These are phyloP conservation scores for Physaria fendleri DNA, from an alignment of 345 rosid species.

Conservation along the genomic window DNA sequence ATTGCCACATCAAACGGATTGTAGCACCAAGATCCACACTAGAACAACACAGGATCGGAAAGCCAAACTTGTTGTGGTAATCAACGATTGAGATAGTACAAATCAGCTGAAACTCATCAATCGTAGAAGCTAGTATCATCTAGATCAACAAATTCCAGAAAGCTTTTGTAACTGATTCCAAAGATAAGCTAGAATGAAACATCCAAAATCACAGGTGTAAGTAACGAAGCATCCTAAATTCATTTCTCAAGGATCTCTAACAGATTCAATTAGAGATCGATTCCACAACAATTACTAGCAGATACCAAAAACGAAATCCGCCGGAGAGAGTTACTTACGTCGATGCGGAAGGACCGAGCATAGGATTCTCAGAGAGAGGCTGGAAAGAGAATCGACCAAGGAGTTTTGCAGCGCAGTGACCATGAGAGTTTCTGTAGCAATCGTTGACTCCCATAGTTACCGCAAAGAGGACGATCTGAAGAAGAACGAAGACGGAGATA, in stretches of 20 bases:
- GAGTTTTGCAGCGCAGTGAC: slow-evolving; percentile 41
- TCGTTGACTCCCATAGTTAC: slow-evolving; percentile 63
- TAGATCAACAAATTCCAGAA: neutral
- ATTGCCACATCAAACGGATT: neutral
- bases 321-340: slow-evolving; percentile 38
- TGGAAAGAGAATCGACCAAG: slow-evolving; percentile 61
- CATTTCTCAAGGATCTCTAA: neutral
- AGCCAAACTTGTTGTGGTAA: neutral
- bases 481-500: slow-evolving; percentile 61
- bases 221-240: neutral
- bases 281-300: neutral
- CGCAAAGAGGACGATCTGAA: slow-evolving; percentile 57
- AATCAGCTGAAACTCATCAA: neutral
- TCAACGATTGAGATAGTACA: neutral
- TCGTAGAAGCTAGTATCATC: neutral
- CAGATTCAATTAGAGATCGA: neutral
- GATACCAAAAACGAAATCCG: neutral
- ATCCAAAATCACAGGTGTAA: neutral
- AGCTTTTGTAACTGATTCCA: neutral
- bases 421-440: slow-evolving; percentile 47
- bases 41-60: neutral
- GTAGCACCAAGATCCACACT: slow-evolving; percentile 7
- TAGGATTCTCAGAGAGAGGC: slow-evolving; percentile 76
- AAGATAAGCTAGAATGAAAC: neutral
- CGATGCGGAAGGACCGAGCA: slow-evolving; percentile 85